phyloP scores from a whole-genome alignment of 495 filamentous ascomycete species.

The Bryoglossum gracile region DNA sequence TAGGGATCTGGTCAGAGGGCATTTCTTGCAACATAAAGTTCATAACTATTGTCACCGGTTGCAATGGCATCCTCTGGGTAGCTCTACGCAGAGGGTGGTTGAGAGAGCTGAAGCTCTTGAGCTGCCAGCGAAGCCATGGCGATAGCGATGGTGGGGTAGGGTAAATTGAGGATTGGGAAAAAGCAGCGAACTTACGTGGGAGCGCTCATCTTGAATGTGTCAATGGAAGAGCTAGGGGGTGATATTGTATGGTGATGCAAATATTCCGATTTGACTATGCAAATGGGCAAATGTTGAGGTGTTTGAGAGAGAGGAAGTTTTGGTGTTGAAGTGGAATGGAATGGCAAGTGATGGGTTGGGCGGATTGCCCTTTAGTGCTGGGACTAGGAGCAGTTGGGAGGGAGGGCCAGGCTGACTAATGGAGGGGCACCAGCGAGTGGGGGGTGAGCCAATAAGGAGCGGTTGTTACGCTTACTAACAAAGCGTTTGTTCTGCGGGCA shows the following conservation, averaged over 20 bases:
- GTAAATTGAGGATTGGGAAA: neutral
- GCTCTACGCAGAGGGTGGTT: neutral
- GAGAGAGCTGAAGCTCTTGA: neutral
- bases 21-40: slow-evolving; percentile 3
- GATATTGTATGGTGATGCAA: slow-evolving; percentile 15
- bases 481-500: no score
- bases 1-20: slow-evolving; percentile 13
- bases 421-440: no score
- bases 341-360: slow-evolving; percentile 21
- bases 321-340: slow-evolving; percentile 27
- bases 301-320: slow-evolving; percentile 9
- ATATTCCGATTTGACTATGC: slow-evolving; percentile 1
- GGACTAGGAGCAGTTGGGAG: no score
- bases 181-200: slow-evolving; percentile 22
- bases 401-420: no score
- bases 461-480: no score
- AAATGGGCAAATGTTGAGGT: neutral
- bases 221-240: slow-evolving; percentile 1
- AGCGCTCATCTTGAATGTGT: slow-evolving; percentile 20
- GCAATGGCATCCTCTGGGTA: neutral
- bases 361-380: no score
- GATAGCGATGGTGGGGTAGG: slow-evolving; percentile 25
- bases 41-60: neutral
- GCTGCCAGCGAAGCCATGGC: slow-evolving; percentile 8
- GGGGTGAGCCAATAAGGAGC: no score